Evolutionary conservation across 1,139 yeast genomes (phyloP).

Genomic region (Yamadazyma membranifaciens): DNA sequence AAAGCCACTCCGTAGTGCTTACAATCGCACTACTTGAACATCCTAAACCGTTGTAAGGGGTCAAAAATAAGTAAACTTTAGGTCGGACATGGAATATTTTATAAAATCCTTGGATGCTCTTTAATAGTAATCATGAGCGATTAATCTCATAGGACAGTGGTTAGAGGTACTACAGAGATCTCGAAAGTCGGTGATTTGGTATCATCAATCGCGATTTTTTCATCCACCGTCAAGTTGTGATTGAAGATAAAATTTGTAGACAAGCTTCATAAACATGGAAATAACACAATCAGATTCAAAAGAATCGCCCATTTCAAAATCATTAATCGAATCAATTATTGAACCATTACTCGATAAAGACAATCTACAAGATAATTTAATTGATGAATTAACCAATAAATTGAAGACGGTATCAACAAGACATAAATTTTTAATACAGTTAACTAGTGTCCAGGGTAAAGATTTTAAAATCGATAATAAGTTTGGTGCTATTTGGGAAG

Average conservation of each 20-base stretch:
- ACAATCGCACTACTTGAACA: no score
- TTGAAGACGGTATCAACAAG: slow-evolving; percentile 6
- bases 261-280: neutral
- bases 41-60: no score
- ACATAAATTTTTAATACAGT: slow-evolving; percentile 8
- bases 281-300: neutral
- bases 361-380: slow-evolving; percentile 1
- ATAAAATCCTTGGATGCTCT: neutral
- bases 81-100: neutral
- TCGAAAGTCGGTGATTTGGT: neutral
- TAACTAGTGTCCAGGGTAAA: slow-evolving; percentile 2
- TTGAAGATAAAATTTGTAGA: neutral
- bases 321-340: neutral
- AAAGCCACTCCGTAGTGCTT: no score
- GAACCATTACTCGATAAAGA: neutral
- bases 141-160: no score
- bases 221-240: neutral
- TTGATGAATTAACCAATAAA: slow-evolving; percentile 2
- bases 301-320: slow-evolving; percentile 5
- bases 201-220: neutral
- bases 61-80: no score
- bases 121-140: neutral
- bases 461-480: slow-evolving; percentile 3
- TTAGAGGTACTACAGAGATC: no score
- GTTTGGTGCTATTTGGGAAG: slow-evolving; percentile 9